Evolutionary conservation across 108 stramenopile genomes (phyloP).

Genomic region (Skeletonema potamos): DNA sequence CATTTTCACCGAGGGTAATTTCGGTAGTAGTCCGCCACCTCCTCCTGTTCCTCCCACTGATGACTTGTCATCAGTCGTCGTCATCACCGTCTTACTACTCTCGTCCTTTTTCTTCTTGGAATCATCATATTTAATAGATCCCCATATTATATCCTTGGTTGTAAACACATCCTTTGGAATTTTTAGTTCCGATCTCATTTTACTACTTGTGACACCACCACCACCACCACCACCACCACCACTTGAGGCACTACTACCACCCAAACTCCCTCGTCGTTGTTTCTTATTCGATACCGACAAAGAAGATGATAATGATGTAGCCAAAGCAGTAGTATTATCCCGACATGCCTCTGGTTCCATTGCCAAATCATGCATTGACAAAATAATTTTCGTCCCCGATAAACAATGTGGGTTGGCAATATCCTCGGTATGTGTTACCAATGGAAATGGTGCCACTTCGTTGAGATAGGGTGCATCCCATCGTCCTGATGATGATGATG

Average conservation of each 20-base stretch:
- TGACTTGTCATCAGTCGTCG: neutral
- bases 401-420: slow-evolving; percentile 77
- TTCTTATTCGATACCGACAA: neutral
- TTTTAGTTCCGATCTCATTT: slow-evolving; percentile 12
- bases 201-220: slow-evolving; percentile 2
- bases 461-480: slow-evolving; percentile 83
- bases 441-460: slow-evolving; percentile 61
- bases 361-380: slow-evolving; percentile 48
- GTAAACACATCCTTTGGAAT: slow-evolving; percentile 50
- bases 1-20: slow-evolving; percentile 4
- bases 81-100: slow-evolving; percentile 6
- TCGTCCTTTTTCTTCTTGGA: neutral
- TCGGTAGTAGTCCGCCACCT: slow-evolving; percentile 2
- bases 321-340: neutral
- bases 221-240: neutral
- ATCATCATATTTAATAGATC: slow-evolving; percentile 12
- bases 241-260: neutral
- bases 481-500: slow-evolving; percentile 23
- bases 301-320: neutral
- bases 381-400: slow-evolving; percentile 31
- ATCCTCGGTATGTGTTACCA: slow-evolving; percentile 34
- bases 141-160: slow-evolving; percentile 38
- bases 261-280: slow-evolving; percentile 7
- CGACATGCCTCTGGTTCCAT: slow-evolving; percentile 46
- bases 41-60: neutral